Evolutionary conservation across 805 yeast genomes (phyloP), one percentile per base, ranked within the genome.

Genomic region (Monosporozyma solicola): DNA sequence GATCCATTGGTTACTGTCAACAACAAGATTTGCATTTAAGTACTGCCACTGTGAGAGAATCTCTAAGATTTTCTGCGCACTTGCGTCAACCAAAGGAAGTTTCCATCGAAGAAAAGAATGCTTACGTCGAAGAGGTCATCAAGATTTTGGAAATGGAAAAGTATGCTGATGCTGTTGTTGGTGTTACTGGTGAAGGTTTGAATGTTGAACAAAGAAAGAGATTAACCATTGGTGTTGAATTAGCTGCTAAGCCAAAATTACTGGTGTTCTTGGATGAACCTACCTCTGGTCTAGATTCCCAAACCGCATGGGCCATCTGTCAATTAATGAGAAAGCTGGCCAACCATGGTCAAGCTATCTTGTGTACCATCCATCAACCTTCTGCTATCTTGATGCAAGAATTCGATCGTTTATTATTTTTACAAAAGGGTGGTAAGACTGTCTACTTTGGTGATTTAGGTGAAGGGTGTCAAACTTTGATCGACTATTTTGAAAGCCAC

Each of bases 321-420:
- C 76, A 79, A 63, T 73, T 82, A 66, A 74, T 81, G 80, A 75
- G 81, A 66, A 79, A 79, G 59, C 67, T 81, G 54, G 83, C 84
- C 8, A 70, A 75, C 59, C 77, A 76, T 59, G 85, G 85, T 41
- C 84, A 81, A 65, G 84, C 85, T 44, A 80, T 81, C 62, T 71
- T 81, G 65, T 81, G 85, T 74, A 86, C 95, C 32, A 86, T 87
- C 60, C 94, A 86, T 71, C 95, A 87, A 69, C 95, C 95, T 61
- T 86, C 94, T 9, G 91, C 95, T 52, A 75, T 84, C 54, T 73
- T 87, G 63, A 75, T 87, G 72, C 79, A 85, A 64, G 87, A 84
- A 62, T 87, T 87, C 63, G 95, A 88, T 65, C 78, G 90, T 62
- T 74, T 87, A 59, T 72, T 86, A 57, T 81, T 86, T 61, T 73